Conservation (phyloP, 352 stramenopile genomes). For the Phytophthora ohioensis region DNA sequence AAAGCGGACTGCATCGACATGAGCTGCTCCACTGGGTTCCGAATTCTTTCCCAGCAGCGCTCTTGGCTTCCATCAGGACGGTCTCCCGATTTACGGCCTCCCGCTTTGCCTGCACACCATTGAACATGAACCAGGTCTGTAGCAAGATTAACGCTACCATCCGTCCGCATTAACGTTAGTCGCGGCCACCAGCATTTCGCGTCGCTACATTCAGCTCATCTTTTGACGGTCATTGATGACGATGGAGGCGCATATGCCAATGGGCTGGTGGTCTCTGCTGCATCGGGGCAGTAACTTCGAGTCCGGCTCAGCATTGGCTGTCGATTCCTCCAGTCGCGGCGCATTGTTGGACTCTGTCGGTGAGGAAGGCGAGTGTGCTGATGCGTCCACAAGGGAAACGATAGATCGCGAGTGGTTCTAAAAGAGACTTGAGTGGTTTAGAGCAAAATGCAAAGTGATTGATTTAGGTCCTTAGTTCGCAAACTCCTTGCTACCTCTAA, state of each 20-base stretch:
- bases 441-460: too few relatives aligned
- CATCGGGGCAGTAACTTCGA: neutral
- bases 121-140: constrained; percentile 12
- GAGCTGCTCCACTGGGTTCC: constrained; percentile 1
- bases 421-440: too few relatives aligned
- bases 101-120: neutral
- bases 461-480: too few relatives aligned
- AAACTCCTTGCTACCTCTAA: too few relatives aligned
- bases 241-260: constrained; percentile 5
- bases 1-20: neutral
- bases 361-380: neutral
- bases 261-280: neutral
- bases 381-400: neutral
- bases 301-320: constrained; percentile 15
- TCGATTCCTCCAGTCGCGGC: constrained; percentile 24
- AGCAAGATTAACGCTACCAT: neutral
- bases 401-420: constrained; percentile 4
- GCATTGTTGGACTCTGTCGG: neutral
- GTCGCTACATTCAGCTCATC: neutral
- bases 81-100: neutral
- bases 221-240: constrained; percentile 11
- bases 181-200: neutral
- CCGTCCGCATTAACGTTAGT: constrained; percentile 4
- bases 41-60: constrained; percentile 4
- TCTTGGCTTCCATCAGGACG: neutral